Conservation (phyloP, 345 rosid genomes). For the Sonneratia caseolaris region DNA sequence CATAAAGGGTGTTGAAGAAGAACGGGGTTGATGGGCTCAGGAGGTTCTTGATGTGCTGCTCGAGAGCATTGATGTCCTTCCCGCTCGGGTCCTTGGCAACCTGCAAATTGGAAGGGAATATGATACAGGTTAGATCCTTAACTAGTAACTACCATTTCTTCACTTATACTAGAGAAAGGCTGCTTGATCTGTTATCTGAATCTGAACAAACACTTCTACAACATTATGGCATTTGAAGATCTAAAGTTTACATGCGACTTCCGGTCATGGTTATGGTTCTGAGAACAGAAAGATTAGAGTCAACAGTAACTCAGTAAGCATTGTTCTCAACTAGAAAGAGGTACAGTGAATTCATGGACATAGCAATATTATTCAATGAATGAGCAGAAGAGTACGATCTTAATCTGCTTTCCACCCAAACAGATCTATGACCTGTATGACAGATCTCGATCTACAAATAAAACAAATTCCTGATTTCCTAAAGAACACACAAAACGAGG, state of each 20-base stretch:
- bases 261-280: background rate
- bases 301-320: background rate
- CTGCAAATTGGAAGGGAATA: constrained; percentile 20
- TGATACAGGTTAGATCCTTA: background rate
- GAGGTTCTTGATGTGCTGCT: constrained; percentile 85
- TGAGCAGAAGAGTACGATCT: background rate
- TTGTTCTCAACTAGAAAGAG: background rate
- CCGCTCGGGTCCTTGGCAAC: constrained; percentile 83
- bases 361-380: background rate
- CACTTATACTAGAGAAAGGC: too few relatives aligned
- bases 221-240: too few relatives aligned
- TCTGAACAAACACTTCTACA: too few relatives aligned
- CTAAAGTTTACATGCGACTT: background rate
- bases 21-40: constrained; percentile 66
- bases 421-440: background rate
- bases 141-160: too few relatives aligned
- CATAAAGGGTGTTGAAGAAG: constrained; percentile 87
- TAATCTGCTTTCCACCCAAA: background rate
- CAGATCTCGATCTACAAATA: background rate
- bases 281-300: too few relatives aligned
- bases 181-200: too few relatives aligned
- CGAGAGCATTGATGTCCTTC: constrained; percentile 72
- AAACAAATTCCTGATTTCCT: background rate
- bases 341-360: background rate
- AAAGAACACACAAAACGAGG: too few relatives aligned